Conservation (phyloP, 2,329 filamentous ascomycete species). For the Fusarium nematophilum region DNA sequence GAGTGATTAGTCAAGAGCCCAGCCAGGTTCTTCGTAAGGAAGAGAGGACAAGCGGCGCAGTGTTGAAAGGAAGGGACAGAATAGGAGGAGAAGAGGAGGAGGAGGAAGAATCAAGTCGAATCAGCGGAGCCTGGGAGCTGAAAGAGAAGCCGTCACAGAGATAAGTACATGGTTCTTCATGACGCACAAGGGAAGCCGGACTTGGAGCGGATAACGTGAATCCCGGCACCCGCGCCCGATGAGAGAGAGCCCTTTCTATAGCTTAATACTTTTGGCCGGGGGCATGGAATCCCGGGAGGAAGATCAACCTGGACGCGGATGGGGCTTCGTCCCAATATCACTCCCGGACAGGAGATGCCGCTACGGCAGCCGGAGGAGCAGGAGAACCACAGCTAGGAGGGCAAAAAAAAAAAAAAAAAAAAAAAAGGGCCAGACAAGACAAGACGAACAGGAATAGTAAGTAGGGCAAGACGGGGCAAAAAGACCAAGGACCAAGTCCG, state of each 20-base stretch:
- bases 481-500: conserved; percentile 14
- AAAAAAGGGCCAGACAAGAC: neutral
- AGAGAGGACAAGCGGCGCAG: neutral
- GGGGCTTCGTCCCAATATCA: conserved; percentile 16
- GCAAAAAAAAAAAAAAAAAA: too few species aligned
- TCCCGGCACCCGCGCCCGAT: conserved; percentile 25
- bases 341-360: conserved; percentile 19
- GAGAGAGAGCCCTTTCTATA: conserved; percentile 39
- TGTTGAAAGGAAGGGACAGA: neutral
- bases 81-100: neutral
- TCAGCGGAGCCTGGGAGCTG: too few species aligned
- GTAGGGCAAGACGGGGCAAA: conserved; percentile 10
- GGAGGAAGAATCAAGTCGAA: neutral
- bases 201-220: conserved; percentile 25
- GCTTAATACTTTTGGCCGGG: conserved; percentile 14
- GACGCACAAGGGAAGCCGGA: conserved; percentile 31
- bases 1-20: conserved; percentile 14
- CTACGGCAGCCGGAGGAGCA: conserved; percentile 11
- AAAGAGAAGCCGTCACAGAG: conserved; percentile 4
- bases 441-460: conserved; percentile 1
- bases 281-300: conserved; percentile 24
- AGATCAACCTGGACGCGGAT: conserved; percentile 28
- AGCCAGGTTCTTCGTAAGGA: conserved; percentile 12
- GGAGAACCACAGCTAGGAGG: conserved; percentile 2
- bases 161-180: conserved; percentile 31